Evolutionary conservation across 129 eudicot genomes (phyloP).

Genomic region (Arctium minus): DNA sequence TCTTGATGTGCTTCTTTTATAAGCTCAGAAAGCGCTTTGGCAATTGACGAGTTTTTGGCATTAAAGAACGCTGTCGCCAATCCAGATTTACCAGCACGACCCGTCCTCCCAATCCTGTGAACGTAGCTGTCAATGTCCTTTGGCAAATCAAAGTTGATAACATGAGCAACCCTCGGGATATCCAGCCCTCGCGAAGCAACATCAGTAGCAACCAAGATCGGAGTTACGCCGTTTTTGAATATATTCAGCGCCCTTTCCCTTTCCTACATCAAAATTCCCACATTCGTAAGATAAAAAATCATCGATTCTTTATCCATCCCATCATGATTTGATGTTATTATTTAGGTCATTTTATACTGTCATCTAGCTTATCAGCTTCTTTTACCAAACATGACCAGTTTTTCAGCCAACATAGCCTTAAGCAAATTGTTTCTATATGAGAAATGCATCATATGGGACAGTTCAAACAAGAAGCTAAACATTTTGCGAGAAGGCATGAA

Average conservation of each 20-base stretch:
- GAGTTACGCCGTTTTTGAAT: constrained; percentile 50
- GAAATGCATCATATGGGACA: no score
- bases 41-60: constrained; percentile 39
- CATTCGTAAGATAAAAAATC: not conserved
- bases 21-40: constrained; percentile 50
- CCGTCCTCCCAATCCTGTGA: constrained; percentile 76
- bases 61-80: constrained; percentile 64
- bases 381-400: no score
- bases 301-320: not conserved
- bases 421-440: no score
- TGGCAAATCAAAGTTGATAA: constrained; percentile 68
- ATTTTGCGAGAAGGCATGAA: no score
- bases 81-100: constrained; percentile 84
- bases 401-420: no score
- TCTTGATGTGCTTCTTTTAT: constrained; percentile 69
- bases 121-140: constrained; percentile 67
- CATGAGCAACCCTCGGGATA: constrained; percentile 65
- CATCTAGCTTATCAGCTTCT: not conserved
- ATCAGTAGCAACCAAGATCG: constrained; percentile 73
- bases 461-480: no score
- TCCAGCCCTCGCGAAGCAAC: constrained; percentile 76
- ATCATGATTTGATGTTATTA: not conserved
- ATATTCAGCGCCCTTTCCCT: constrained; percentile 53
- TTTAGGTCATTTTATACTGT: not conserved
- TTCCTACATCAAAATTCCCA: constrained; percentile 29